A percentile compares a stretch with the other conserved stretches of the same genome.
Conservation (phyloP, 176 grass and related monocot species). For the Thinopyrum elongatum region DNA sequence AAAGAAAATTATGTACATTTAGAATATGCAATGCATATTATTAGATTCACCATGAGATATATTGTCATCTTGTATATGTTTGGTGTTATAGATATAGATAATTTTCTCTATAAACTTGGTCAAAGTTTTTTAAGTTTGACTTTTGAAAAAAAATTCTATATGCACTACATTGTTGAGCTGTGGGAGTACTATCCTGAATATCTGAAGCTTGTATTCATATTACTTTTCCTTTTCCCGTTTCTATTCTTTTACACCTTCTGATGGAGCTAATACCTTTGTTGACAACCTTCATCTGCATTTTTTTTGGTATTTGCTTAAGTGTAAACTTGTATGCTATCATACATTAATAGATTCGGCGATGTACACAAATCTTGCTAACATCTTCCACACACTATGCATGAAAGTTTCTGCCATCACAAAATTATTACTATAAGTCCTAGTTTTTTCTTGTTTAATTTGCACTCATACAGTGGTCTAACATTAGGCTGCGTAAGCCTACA, state of each 20-base stretch:
- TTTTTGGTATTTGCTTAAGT: background rate
- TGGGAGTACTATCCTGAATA: background rate
- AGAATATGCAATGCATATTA: too few relatives aligned
- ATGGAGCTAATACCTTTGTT: background rate
- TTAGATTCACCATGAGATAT: too few relatives aligned
- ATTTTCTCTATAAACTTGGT: too few relatives aligned
- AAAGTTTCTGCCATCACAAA: background rate
- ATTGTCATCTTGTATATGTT: too few relatives aligned
- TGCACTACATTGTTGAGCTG: too few relatives aligned
- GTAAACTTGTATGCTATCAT: background rate
- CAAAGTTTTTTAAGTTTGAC: too few relatives aligned
- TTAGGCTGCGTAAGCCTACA: conserved; percentile 8
- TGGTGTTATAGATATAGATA: too few relatives aligned
- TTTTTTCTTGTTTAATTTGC: background rate
- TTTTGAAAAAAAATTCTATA: too few relatives aligned
- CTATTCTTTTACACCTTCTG: background rate
- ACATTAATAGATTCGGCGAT: conserved; percentile 2
- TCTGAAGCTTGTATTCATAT: conserved; percentile 8
- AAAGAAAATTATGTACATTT: too few relatives aligned
- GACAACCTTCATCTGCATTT: background rate
- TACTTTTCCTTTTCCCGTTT: background rate
- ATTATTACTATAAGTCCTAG: background rate
- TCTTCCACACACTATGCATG: background rate
- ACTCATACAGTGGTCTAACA: background rate
- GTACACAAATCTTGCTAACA: background rate